Evolutionary conservation across 2,329 filamentous ascomycete genomes (phyloP), one percentile per base, ranked within the genome.

Genomic region (Botrytis porri): DNA sequence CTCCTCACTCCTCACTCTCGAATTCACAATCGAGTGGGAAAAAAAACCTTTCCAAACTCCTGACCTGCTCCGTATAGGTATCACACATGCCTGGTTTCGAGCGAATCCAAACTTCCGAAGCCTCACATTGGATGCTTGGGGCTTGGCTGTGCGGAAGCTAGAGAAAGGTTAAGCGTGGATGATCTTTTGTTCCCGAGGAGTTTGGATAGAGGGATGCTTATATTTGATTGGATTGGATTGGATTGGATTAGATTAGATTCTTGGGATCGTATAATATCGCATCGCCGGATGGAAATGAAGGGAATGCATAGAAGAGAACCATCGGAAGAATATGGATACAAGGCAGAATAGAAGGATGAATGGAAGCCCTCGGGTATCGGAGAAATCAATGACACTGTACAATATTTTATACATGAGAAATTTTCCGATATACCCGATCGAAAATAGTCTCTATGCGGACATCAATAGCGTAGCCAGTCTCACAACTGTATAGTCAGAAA

Each of bases 111-210:
- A 51, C 48, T 51, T n/a, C 48, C n/a, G 48, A 51, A 14, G 48
- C 48, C 6, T 51, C 48, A 51, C 25, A 51, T 51, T 51, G 48
- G 59, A 61, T 37, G 35, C 59, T 61, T n/a, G 22, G 37, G 14
- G 51, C 51, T 29, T 29, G 51, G n/a, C 51, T 29, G 51, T 54
- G 51, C 51, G 51, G 51, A 54, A 54, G n/a, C 51, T 54, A 54
- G 51, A 54, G 51, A 62, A 41, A 62, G 25, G 60, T 12, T 41
- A 62, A 25, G 25, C 18, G 35, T 62, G 60, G 22, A 54, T 18
- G 62, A 64, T 64, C 39, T 45, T 64, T 32, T 45, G 39, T 20
- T 64, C 62, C n/a, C 39, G 60, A 62, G 60, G 60, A 62, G 60
- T 62, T 37, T 62, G 60, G 60, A 62, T 10, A 9, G 39, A 14